A percentile compares a stretch with the other conserved stretches of the same genome.
Evolutionary conservation across 2,329 filamentous ascomycete genomes (phyloP).

Genomic region (Monosporascus sp.): DNA sequence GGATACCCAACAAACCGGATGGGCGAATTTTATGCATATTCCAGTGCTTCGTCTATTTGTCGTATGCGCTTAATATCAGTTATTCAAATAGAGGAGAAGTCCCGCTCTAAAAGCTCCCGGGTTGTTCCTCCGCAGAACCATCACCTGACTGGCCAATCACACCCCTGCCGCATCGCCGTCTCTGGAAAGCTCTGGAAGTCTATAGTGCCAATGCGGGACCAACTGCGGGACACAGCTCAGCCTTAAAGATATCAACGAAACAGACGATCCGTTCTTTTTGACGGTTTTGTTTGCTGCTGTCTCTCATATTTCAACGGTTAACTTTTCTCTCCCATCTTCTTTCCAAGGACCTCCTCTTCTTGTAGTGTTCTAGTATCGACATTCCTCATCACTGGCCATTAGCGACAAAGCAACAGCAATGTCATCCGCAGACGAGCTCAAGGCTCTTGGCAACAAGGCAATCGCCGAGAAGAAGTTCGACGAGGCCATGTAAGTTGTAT

Average conservation of each 20-base stretch:
- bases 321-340: not conserved
- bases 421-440: conserved; percentile 72
- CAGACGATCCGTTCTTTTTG: not conserved
- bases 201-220: conserved; percentile 8
- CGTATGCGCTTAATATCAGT: not conserved
- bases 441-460: conserved; percentile 97
- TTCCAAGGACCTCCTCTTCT: not conserved
- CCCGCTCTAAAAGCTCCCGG: not conserved
- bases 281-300: not conserved
- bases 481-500: conserved; percentile 76
- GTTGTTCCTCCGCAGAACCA: not conserved
- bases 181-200: conserved; percentile 20
- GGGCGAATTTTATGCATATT: not conserved
- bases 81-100: not conserved
- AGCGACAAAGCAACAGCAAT: conserved; percentile 30
- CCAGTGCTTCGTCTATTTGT: not conserved
- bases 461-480: conserved; percentile 97
- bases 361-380: not conserved
- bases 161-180: not conserved
- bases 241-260: not conserved
- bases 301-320: not conserved
- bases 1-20: too few species aligned
- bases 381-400: not conserved
- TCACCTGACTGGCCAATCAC: not conserved
- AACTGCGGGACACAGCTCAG: not conserved